phyloP scores from a whole-genome alignment of 2,329 filamentous ascomycete species.

The Xylariaceae sp. region DNA sequence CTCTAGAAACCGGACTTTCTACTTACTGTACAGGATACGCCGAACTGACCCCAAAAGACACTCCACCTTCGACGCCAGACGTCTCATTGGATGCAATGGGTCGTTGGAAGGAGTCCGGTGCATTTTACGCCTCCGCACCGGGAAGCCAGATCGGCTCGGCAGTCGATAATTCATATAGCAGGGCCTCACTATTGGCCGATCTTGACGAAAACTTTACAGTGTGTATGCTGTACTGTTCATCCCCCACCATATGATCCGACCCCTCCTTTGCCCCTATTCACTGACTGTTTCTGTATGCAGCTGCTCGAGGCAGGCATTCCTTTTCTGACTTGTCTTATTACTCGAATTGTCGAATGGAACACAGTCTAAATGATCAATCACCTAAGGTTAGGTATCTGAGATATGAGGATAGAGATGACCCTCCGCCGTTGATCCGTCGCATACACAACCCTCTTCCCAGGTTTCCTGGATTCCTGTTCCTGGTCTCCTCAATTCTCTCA shows the following conservation, averaged over 20 bases:
- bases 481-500: no score
- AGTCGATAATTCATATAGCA: constrained; percentile 5
- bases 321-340: no score
- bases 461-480: no score
- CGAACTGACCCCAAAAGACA: background rate
- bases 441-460: background rate
- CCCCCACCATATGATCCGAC: no score
- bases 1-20: background rate
- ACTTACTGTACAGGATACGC: background rate
- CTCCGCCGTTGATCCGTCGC: background rate
- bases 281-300: no score
- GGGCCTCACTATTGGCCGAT: constrained; percentile 15
- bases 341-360: no score
- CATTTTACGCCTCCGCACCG: constrained; percentile 17
- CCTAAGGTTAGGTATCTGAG: no score
- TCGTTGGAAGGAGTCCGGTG: constrained; percentile 11
- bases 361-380: no score
- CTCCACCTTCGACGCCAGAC: constrained; percentile 1
- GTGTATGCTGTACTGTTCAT: no score
- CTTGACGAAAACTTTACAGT: no score
- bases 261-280: no score
- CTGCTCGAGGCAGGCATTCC: no score
- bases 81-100: constrained; percentile 12
- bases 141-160: constrained; percentile 18
- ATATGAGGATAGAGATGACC: background rate